Conservation (phyloP, 306 rosid species). For the Castanospermum australe region DNA sequence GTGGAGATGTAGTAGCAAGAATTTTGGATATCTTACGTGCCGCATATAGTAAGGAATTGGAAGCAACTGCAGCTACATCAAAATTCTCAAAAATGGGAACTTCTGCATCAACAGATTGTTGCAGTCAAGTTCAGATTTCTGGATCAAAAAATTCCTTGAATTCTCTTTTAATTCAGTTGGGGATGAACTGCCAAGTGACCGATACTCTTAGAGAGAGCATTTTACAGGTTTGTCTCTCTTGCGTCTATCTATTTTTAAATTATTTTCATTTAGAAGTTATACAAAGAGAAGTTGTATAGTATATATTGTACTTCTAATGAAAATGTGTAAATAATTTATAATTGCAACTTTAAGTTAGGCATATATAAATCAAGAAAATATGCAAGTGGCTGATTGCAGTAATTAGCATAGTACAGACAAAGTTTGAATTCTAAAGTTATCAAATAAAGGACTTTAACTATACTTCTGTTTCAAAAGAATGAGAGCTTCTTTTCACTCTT, state of each 20-base stretch:
- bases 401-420: too few relatives aligned
- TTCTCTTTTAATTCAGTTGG: neutral
- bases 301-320: too few relatives aligned
- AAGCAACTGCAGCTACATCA: neutral
- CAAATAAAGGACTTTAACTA: too few relatives aligned
- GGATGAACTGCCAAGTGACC: neutral
- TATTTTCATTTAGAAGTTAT: neutral
- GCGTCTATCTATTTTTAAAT: neutral
- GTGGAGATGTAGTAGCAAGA: neutral
- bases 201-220: neutral
- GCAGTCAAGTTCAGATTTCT: neutral
- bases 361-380: too few relatives aligned
- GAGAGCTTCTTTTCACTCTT: too few relatives aligned
- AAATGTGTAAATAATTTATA: too few relatives aligned
- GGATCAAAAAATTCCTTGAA: neutral
- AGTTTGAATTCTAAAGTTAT: too few relatives aligned
- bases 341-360: too few relatives aligned
- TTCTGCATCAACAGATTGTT: neutral
- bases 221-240: neutral
- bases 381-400: too few relatives aligned
- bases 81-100: neutral
- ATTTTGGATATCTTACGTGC: neutral
- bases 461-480: too few relatives aligned
- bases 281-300: too few relatives aligned
- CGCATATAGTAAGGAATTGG: neutral